Percentiles rank a stretch among this genome's conserved stretches.
phyloP scores from a whole-genome alignment of 208 protist species.

The Leishmania martiniquensis region DNA sequence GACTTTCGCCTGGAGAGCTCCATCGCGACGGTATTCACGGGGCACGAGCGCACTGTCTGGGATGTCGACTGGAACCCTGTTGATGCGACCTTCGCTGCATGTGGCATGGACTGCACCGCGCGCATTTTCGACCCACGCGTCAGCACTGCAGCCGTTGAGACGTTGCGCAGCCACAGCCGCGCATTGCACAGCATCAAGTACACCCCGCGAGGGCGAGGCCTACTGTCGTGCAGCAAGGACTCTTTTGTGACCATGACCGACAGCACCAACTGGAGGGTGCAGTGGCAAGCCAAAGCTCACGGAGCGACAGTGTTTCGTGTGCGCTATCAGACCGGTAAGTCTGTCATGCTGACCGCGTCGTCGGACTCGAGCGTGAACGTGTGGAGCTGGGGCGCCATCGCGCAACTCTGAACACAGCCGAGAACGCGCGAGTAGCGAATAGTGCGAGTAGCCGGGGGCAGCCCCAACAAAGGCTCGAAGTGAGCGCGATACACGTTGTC shows the following conservation, averaged over 20 bases:
- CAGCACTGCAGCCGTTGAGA: slow-evolving; percentile 20
- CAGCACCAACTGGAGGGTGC: slow-evolving; percentile 35
- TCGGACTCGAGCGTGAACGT: slow-evolving; percentile 59
- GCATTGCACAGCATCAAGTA: slow-evolving; percentile 67
- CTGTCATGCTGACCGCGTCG: slow-evolving; percentile 49
- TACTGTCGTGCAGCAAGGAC: slow-evolving; percentile 70
- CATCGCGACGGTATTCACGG: slow-evolving; percentile 46
- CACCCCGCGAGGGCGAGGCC: slow-evolving; percentile 37
- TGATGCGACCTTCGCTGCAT: slow-evolving; percentile 41
- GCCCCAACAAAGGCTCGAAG: not conserved
- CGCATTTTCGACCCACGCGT: slow-evolving; percentile 69
- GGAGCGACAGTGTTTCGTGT: slow-evolving; percentile 58
- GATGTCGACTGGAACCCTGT: slow-evolving; percentile 42
- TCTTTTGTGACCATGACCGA: slow-evolving; percentile 40
- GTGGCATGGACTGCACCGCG: slow-evolving; percentile 70
- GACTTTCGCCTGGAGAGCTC: slow-evolving; percentile 59
- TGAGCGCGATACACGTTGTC: not conserved
- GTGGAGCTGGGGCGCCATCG: slow-evolving; percentile 49
- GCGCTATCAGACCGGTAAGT: slow-evolving; percentile 34
- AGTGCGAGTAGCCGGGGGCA: not conserved
- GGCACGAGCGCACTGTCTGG: slow-evolving; percentile 73
- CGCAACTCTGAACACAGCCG: slow-evolving; percentile 28
- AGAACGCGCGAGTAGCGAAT: not conserved
- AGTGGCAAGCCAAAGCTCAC: slow-evolving; percentile 71
- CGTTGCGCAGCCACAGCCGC: slow-evolving; percentile 41